Evolutionary conservation across 441 rosid genomes (phyloP).

Genomic region (Brassica balearica): DNA sequence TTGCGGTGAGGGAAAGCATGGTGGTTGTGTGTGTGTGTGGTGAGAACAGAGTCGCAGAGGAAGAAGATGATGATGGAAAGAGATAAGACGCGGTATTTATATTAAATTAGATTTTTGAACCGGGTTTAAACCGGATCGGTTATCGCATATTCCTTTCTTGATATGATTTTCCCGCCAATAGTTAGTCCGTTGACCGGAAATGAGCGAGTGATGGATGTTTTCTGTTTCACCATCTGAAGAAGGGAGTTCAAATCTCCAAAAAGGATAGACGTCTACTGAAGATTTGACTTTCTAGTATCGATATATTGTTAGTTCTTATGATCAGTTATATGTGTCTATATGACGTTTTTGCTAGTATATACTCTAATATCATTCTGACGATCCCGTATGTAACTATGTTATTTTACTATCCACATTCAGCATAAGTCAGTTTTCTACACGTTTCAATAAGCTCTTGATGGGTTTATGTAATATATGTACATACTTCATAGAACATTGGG

Average conservation of each 20-base stretch:
- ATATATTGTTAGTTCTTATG: background rate
- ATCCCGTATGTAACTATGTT: constrained; percentile 34
- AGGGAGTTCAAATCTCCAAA: background rate
- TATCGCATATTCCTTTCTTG: constrained; percentile 12
- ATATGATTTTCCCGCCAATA: constrained; percentile 19
- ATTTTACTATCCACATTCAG: constrained; percentile 47
- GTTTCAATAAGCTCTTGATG: background rate
- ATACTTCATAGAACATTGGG: background rate
- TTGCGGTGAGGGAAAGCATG: constrained; percentile 40
- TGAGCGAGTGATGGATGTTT: background rate
- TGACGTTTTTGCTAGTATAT: background rate
- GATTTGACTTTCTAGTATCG: background rate
- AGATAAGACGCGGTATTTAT: constrained; percentile 27
- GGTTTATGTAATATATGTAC: background rate
- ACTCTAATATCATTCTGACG: background rate
- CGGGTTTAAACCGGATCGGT: constrained; percentile 30
- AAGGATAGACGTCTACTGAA: background rate
- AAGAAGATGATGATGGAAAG: constrained; percentile 22
- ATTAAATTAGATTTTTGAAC: constrained; percentile 6
- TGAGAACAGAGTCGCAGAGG: constrained; percentile 2
- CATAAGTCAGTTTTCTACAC: constrained; percentile 54
- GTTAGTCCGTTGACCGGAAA: background rate
- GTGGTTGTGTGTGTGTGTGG: constrained; percentile 31
- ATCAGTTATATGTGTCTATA: background rate
- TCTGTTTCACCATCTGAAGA: background rate